Evolutionary conservation across 805 yeast genomes (phyloP).

Genomic region (Spathaspora passalidarum): DNA sequence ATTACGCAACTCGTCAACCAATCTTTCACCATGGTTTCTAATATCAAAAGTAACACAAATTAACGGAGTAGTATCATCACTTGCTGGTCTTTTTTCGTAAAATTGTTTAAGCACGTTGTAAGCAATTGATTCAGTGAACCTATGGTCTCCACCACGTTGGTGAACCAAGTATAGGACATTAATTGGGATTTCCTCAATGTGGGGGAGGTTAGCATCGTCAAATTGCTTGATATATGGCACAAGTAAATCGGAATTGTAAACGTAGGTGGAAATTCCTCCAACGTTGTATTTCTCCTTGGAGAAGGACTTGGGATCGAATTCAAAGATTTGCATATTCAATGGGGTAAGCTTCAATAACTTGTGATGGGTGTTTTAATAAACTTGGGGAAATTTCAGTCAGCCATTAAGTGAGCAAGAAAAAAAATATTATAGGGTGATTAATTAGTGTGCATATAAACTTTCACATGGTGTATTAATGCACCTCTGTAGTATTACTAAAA

Average conservation of each 20-base stretch:
- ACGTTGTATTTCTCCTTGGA: conserved; percentile 21
- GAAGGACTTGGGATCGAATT: conserved; percentile 14
- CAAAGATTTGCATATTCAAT: conserved; percentile 14
- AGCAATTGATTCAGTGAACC: conserved; percentile 39
- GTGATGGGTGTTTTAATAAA: no score
- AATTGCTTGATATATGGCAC: conserved; percentile 21
- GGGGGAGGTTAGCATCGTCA: conserved; percentile 9
- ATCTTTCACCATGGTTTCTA: conserved; percentile 55
- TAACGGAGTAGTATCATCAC: conserved; percentile 22
- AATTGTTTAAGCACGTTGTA: conserved; percentile 29
- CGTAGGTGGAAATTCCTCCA: conserved; percentile 46
- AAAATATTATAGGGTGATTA: not conserved
- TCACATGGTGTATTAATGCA: no score
- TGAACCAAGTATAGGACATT: conserved; percentile 46
- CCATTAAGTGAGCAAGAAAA: not conserved
- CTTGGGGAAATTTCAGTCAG: not conserved
- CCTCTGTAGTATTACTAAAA: no score
- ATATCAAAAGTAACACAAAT: conserved; percentile 51
- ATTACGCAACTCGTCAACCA: conserved; percentile 32
- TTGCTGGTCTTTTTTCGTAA: conserved; percentile 14
- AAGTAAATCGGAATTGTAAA: conserved; percentile 38
- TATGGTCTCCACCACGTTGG: conserved; percentile 40
- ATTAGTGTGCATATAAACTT: not conserved
- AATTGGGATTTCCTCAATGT: conserved; percentile 23
- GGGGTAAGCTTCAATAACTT: not conserved